These are phyloP conservation scores for Silene conica DNA, from an alignment of 148 eudicot species.

Conservation along the genomic window DNA sequence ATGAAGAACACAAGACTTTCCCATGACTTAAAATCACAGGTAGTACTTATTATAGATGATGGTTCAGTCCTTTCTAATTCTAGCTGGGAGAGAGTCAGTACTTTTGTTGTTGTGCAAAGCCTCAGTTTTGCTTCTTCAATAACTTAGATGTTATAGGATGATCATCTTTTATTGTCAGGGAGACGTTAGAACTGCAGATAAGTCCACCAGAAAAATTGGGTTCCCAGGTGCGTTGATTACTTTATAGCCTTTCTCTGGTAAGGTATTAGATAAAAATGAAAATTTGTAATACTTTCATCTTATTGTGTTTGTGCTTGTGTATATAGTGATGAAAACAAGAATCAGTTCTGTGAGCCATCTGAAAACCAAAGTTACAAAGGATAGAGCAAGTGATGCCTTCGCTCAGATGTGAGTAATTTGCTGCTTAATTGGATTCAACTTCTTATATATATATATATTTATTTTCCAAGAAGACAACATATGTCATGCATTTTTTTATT, in stretches of 20 bases:
- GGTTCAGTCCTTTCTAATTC: slow-evolving; percentile 1
- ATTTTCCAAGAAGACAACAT: neutral
- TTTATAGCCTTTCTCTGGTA: neutral
- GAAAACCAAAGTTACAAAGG: slow-evolving; percentile 40
- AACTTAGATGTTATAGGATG: neutral
- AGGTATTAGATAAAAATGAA: neutral
- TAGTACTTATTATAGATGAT: slow-evolving; percentile 6
- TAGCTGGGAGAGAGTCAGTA: slow-evolving; percentile 17
- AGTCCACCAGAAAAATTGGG: slow-evolving; percentile 33
- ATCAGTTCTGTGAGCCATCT: slow-evolving; percentile 39
- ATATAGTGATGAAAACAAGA: slow-evolving; percentile 49
- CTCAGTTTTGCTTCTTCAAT: slow-evolving; percentile 8
- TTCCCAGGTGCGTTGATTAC: slow-evolving; percentile 53
- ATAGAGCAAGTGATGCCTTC: slow-evolving; percentile 49
- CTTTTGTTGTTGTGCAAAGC: slow-evolving; percentile 3
- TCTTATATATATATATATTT: neutral
- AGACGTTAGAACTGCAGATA: slow-evolving; percentile 32
- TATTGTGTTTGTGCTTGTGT: slow-evolving; percentile 13
- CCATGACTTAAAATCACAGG: slow-evolving; percentile 33
- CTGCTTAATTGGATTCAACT: neutral
- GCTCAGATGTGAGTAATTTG: slow-evolving; percentile 40
- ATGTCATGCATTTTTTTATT: neutral
- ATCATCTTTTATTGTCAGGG: slow-evolving; percentile 37
- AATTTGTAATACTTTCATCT: neutral
- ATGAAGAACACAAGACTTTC: slow-evolving; percentile 35